A percentile compares a stretch with the other conserved stretches of the same genome.
These are phyloP conservation scores for Epichloe sibirici DNA, from an alignment of 2,329 filamentous ascomycete species.

Conservation along the genomic window DNA sequence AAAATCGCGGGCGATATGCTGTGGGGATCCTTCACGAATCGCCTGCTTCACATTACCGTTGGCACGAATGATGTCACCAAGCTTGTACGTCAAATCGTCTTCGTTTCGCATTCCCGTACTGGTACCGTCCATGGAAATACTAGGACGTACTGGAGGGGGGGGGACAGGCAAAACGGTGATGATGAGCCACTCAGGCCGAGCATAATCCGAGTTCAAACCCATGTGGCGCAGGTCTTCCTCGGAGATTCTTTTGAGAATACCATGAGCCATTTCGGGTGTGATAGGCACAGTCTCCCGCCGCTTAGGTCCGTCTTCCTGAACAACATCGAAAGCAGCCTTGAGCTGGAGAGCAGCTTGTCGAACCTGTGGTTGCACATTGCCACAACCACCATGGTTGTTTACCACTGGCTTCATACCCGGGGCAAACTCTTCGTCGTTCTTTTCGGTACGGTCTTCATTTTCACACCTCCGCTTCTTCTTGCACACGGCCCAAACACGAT, in stretches of 20 bases:
- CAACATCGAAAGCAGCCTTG: conserved; percentile 57
- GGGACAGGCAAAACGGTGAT: conserved; percentile 91
- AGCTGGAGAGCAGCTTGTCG: conserved; percentile 78
- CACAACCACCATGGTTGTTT: conserved; percentile 74
- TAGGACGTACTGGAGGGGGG: conserved; percentile 88
- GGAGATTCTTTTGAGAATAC: conserved; percentile 75
- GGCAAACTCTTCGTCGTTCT: conserved; percentile 57
- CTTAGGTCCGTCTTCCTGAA: conserved; percentile 55
- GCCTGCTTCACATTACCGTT: conserved; percentile 91
- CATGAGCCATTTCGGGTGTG: conserved; percentile 71
- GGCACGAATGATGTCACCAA: conserved; percentile 94
- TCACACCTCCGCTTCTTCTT: conserved; percentile 81
- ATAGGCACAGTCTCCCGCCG: conserved; percentile 70
- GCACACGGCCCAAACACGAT: conserved; percentile 81
- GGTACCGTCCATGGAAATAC: conserved; percentile 93
- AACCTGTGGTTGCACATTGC: conserved; percentile 79
- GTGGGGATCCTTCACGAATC: conserved; percentile 80
- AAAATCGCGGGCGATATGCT: conserved; percentile 84
- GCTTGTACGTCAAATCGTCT: conserved; percentile 98
- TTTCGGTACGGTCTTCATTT: conserved; percentile 58
- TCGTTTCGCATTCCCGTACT: conserved; percentile 88
- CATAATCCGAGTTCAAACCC: conserved; percentile 88
- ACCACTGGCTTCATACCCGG: conserved; percentile 40
- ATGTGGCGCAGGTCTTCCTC: conserved; percentile 74
- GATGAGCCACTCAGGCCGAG: conserved; percentile 96